Evolutionary conservation across 2,329 filamentous ascomycete species (phyloP).

Genomic region (Cercospora sp.): DNA sequence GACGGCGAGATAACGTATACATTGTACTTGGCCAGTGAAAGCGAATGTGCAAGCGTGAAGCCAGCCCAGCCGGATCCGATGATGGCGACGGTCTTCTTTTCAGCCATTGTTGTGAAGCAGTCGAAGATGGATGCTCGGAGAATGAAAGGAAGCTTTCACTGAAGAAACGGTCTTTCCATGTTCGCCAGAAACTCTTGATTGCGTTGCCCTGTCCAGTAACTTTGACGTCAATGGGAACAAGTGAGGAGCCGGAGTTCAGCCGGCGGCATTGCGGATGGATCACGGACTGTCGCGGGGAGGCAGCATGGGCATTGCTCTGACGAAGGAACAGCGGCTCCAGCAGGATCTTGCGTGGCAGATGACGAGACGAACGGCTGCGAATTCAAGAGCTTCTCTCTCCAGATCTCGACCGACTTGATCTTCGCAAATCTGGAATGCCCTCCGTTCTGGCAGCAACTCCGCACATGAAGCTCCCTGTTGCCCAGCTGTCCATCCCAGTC

Average conservation of each 20-base stretch:
- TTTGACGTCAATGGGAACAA: constrained; percentile 1
- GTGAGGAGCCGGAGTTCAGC: background rate
- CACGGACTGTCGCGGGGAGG: background rate
- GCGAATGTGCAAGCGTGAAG: constrained; percentile 42
- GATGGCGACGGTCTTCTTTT: constrained; percentile 29
- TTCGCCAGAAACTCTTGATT: background rate
- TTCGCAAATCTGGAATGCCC: background rate
- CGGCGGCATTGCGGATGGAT: background rate
- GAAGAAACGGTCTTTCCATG: background rate
- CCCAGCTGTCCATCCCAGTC: background rate
- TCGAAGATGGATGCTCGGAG: background rate
- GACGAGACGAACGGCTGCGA: background rate
- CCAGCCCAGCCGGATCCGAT: constrained; percentile 44
- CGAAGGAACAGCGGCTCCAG: background rate
- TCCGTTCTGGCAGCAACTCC: background rate
- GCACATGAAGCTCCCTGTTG: background rate
- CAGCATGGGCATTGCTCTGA: background rate
- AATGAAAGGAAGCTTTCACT: background rate
- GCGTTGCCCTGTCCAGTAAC: background rate
- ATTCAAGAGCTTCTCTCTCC: background rate
- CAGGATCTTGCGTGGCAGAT: background rate
- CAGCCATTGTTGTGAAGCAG: constrained; percentile 5
- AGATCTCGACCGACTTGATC: background rate
- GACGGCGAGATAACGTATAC: constrained; percentile 47
- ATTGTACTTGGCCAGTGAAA: constrained; percentile 42